These are phyloP conservation scores for Litchi chinensis DNA, from an alignment of 345 rosid genomes.

Conservation along the genomic window DNA sequence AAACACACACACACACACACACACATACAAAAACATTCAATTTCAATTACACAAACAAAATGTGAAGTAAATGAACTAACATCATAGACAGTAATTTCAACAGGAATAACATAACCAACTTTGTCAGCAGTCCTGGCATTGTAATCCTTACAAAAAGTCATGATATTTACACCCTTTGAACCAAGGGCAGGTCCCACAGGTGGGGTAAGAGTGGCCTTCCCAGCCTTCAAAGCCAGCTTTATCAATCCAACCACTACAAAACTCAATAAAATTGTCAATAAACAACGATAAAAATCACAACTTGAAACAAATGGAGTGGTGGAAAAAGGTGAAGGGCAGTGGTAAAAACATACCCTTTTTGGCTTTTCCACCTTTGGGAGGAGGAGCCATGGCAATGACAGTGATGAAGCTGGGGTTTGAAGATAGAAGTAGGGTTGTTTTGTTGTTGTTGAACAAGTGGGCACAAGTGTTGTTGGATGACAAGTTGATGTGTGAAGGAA, in stretches of 20 bases:
- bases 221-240: constrained; percentile 90
- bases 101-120: constrained; percentile 58
- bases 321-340: constrained; percentile 29
- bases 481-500: constrained; percentile 38
- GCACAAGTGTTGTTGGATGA: constrained; percentile 45
- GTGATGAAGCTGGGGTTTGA: constrained; percentile 63
- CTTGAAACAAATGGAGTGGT: not conserved
- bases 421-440: constrained; percentile 46
- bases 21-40: not conserved
- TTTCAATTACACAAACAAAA: not conserved
- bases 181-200: constrained; percentile 95
- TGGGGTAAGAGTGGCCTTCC: constrained; percentile 96
- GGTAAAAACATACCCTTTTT: too few relatives aligned
- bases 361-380: too few relatives aligned
- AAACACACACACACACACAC: too few relatives aligned
- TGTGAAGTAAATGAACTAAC: constrained; percentile 41
- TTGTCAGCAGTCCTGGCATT: too few relatives aligned
- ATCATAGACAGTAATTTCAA: constrained; percentile 89
- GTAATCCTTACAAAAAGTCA: too few relatives aligned
- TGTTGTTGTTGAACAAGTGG: not conserved
- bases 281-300: not conserved
- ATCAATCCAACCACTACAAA: not conserved
- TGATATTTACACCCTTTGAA: constrained; percentile 29
- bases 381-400: constrained; percentile 76
- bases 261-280: not conserved